Percentiles rank a stretch among this genome's conserved stretches.
Conservation (phyloP, 2,329 filamentous ascomycete genomes). For the Aspergillus alliaceus region DNA sequence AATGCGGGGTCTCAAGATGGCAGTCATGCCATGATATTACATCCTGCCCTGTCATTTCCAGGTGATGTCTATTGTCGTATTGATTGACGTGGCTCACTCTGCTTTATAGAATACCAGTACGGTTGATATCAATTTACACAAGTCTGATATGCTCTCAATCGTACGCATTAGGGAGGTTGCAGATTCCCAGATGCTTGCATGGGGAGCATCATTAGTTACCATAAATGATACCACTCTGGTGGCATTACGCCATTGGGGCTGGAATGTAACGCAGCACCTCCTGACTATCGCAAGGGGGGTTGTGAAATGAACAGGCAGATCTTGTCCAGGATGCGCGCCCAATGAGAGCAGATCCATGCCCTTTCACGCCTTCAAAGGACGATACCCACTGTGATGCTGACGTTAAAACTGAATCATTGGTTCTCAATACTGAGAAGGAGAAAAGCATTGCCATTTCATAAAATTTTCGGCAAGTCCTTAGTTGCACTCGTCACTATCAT, state of each 20-base stretch:
- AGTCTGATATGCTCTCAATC: not conserved
- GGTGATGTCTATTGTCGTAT: slow-evolving; percentile 4
- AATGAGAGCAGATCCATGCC: slow-evolving; percentile 11
- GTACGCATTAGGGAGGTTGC: not conserved
- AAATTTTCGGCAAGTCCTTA: not conserved
- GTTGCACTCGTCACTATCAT: slow-evolving; percentile 3
- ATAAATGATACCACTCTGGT: not conserved
- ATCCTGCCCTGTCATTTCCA: slow-evolving; percentile 5
- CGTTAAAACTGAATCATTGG: slow-evolving; percentile 9
- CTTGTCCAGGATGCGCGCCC: slow-evolving; percentile 5
- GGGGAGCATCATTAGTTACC: not conserved
- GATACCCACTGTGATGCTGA: slow-evolving; percentile 10
- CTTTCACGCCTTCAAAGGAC: slow-evolving; percentile 5
- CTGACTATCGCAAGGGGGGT: slow-evolving; percentile 9
- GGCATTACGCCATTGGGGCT: not conserved
- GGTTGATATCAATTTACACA: not conserved
- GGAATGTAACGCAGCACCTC: slow-evolving; percentile 1
- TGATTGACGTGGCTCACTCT: slow-evolving; percentile 14
- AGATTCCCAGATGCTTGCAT: not conserved
- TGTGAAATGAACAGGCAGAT: slow-evolving; percentile 5
- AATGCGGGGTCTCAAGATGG: slow-evolving; percentile 10
- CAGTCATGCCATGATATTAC: slow-evolving; percentile 10
- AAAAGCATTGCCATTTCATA: not conserved
- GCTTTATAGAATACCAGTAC: not conserved
- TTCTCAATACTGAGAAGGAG: not conserved